Evolutionary conservation across 441 rosid genomes (phyloP).

Genomic region (Hura crepitans): DNA sequence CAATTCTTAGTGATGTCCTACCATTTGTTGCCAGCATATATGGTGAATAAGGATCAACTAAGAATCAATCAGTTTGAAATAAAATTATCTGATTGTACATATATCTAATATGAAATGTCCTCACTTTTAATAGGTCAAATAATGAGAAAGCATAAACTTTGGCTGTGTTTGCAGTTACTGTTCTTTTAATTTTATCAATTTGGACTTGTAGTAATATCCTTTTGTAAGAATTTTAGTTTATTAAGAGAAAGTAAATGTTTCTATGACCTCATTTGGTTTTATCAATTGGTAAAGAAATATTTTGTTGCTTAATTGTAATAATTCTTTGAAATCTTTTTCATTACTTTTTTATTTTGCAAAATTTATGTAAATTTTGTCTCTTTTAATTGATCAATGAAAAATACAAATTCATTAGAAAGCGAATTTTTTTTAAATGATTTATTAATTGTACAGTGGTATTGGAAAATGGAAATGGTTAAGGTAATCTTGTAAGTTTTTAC

Average conservation of each 20-base stretch:
- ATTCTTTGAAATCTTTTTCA: neutral
- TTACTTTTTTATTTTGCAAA: neutral
- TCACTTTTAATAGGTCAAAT: neutral
- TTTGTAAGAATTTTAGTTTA: neutral
- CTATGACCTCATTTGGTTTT: neutral
- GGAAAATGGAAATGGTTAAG: too few species aligned
- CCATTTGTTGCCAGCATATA: neutral
- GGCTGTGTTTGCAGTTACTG: neutral
- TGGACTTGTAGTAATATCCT: neutral
- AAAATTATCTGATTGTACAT: neutral
- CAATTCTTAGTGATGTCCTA: neutral
- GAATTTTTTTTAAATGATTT: too few species aligned
- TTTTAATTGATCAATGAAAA: neutral
- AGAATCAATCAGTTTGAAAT: neutral
- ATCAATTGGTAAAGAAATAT: too few species aligned
- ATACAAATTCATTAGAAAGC: too few species aligned
- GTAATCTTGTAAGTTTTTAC: neutral
- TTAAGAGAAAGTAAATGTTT: neutral
- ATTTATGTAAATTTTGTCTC: neutral
- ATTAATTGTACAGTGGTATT: too few species aligned
- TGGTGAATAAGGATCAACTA: constrained; percentile 2
- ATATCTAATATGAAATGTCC: neutral
- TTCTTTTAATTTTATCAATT: neutral
- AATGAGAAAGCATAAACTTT: neutral
- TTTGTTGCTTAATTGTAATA: neutral